Percentiles rank a stretch among this genome's conserved stretches.
Evolutionary conservation across 169 alveolate genomes (phyloP).

Genomic region (Plasmodium vivax): DNA sequence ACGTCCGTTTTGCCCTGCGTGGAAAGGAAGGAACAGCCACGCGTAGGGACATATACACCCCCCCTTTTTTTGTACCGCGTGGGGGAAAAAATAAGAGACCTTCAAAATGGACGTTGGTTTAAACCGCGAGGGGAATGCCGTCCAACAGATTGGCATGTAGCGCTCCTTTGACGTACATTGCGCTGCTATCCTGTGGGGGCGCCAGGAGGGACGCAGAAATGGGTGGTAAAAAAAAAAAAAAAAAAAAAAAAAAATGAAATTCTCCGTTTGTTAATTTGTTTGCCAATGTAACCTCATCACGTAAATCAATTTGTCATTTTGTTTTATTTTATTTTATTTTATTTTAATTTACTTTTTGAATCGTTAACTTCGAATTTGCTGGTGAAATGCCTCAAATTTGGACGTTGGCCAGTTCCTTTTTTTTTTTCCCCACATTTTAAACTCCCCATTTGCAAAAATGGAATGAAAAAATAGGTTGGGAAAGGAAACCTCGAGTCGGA

Average conservation of each 20-base stretch:
- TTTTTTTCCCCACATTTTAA: not conserved
- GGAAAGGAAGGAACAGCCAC: not conserved
- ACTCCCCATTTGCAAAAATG: not conserved
- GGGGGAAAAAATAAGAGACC: not conserved
- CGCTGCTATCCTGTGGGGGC: not conserved
- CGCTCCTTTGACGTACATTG: not conserved
- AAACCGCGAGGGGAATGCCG: not conserved
- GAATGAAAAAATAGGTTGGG: not conserved
- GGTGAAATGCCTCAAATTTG: slow-evolving; percentile 48
- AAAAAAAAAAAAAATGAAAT: not conserved
- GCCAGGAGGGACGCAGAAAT: not conserved
- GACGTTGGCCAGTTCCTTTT: not conserved
- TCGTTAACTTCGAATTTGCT: slow-evolving; percentile 32
- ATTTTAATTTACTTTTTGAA: too few species aligned
- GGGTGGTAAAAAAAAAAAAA: too few species aligned
- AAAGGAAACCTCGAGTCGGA: not conserved
- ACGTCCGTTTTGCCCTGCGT: not conserved
- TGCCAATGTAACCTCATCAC: not conserved
- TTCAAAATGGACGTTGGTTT: not conserved
- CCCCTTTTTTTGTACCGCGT: not conserved
- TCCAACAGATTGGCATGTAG: not conserved
- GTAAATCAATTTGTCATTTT: not conserved
- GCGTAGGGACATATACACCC: not conserved
- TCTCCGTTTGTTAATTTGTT: not conserved
- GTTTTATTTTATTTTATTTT: not conserved